Evolutionary conservation across 441 rosid species (phyloP).

Genomic region (Jatropha multifida): DNA sequence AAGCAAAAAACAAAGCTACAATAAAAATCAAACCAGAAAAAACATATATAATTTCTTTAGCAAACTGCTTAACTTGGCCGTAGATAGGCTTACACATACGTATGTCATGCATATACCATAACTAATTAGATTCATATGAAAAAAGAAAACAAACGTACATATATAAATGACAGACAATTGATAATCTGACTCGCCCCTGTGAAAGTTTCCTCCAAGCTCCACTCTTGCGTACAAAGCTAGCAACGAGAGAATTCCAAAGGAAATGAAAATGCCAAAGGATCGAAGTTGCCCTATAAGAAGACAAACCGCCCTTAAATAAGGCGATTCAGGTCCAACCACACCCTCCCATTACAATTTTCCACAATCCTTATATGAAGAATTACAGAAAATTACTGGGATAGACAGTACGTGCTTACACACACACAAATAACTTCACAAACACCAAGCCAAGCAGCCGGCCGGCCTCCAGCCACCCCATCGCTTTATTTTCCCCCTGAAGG

Average conservation of each 20-base stretch:
- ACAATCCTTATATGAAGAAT: neutral
- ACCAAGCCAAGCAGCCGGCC: neutral
- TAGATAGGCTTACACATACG: neutral
- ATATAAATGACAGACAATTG: neutral
- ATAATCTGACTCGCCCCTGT: constrained; percentile 26
- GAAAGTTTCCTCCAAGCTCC: constrained; percentile 20
- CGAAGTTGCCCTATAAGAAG: constrained; percentile 47
- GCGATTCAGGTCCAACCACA: constrained; percentile 21
- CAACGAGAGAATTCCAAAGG: constrained; percentile 16
- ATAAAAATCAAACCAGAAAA: neutral
- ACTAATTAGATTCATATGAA: too few species aligned
- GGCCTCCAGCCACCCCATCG: neutral
- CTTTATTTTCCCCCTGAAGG: neutral
- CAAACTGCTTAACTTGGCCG: constrained; percentile 11
- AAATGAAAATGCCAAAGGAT: constrained; percentile 52
- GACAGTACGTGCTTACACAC: neutral
- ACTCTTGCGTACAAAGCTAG: constrained; percentile 9
- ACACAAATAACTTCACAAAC: neutral
- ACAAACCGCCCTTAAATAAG: constrained; percentile 23
- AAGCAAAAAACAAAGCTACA: too few species aligned
- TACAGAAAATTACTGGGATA: too few species aligned
- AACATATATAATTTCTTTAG: neutral
- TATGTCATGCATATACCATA: too few species aligned
- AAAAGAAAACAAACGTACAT: neutral
- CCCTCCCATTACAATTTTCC: constrained; percentile 9